Base-by-base conservation (phyloP, 305 asterid genomes). In the Fraxinus ornus region DNA sequence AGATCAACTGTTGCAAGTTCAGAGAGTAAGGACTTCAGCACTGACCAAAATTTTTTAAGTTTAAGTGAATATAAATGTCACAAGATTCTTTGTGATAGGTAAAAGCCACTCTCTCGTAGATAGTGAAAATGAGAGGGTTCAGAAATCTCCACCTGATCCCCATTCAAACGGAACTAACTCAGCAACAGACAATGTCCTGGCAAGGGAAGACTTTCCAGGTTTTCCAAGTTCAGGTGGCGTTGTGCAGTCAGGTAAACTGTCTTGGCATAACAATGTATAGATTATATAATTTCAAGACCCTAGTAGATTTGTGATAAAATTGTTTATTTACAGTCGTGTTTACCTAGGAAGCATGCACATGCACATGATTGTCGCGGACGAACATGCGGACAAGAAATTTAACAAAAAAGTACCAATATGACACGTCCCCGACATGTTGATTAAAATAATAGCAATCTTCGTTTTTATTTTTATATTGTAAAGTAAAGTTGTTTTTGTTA, bases 161-260 rank as follows among this genome's bases (percentile, higher is more conserved):
- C 86, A 81, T 84, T 79, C 88, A 33, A 82, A 86, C 81, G 87
- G 85, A 83, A 84, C 88, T 80, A 89, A 85, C 83, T 78, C 86
- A 33, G 79, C 85, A 39, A 77, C 78, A 44, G 90, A 78, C 55
- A 89, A 81, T 83, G 79, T 85, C 83, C 81, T 84, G 84, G 86
- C 89, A 80, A 89, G 81, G 83, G 95, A 86, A 79, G 97, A 92
- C 82, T 87, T 90, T 83, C 96, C 97, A 52, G 94, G 94, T 83
- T 91, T 90, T 87, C 91, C 95, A 49, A 87, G 89, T 89, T 88
- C 93, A 66, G 88, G 90, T 49, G 93, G 88, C 78, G 81, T 49
- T 88, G 93, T 87, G 77, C 93, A 86, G 85, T 92, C 98, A 86
- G 99, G 98, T 94, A 84, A 76, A 75, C 76, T 76, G 28, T 66